These are phyloP conservation scores for Kwoniella newhampshirensis DNA, from an alignment of 768 basidiomycete genomes.

Conservation along the genomic window DNA sequence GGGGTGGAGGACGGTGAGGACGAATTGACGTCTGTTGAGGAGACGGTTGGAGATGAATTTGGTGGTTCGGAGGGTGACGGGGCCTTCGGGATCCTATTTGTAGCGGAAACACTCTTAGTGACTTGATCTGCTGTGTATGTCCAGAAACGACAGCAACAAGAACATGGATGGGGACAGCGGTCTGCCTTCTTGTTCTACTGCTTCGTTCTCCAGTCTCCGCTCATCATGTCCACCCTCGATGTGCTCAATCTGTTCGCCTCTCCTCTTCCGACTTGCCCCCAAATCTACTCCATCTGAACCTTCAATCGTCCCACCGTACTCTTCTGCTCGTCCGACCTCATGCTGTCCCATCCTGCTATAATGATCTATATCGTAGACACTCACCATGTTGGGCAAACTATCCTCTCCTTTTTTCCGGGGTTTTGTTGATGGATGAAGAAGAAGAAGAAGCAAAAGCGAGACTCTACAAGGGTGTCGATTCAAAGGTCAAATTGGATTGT, in stretches of 20 bases:
- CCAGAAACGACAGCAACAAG: no score
- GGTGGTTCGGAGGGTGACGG: constrained; percentile 93
- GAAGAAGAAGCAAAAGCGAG: constrained; percentile 11
- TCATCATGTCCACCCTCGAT: no score
- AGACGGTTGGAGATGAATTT: constrained; percentile 99
- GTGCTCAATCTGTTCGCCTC: no score
- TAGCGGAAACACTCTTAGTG: no score
- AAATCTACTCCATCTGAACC: no score
- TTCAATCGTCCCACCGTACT: not conserved
- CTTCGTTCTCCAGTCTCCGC: no score
- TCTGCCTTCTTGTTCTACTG: no score
- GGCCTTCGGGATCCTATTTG: constrained; percentile 58
- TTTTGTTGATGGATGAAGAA: constrained; percentile 24
- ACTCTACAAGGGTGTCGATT: no score
- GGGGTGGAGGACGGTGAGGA: constrained; percentile 74
- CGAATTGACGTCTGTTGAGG: constrained; percentile 90
- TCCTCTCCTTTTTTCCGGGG: constrained; percentile 26
- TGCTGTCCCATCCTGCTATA: constrained; percentile 3
- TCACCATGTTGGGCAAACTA: constrained; percentile 50
- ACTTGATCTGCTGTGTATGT: no score
- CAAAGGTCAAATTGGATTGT: no score
- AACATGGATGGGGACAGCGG: no score
- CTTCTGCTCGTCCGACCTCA: not conserved
- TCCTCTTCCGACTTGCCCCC: no score
- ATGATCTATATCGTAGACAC: constrained; percentile 11